phyloP scores from a whole-genome alignment of 192 early-diverging fungal species.

The Entomortierella chlamydospora region DNA sequence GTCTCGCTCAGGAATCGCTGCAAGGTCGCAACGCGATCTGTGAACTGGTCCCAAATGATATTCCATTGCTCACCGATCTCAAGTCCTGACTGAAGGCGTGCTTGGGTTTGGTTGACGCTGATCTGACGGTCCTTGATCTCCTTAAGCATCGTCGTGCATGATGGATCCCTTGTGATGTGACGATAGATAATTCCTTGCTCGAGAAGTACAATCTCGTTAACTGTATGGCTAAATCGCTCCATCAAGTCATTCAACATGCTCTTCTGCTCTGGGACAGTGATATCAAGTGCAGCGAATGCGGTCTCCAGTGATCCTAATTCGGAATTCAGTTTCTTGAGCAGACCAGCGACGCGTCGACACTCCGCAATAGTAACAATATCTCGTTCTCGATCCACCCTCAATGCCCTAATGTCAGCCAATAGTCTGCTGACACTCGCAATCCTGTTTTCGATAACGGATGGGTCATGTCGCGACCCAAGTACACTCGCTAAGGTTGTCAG shows the following conservation, averaged over 20 bases:
- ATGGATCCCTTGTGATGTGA: constrained; percentile 26
- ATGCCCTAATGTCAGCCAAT: constrained; percentile 19
- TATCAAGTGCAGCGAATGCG: constrained; percentile 10
- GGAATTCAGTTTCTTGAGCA: neutral
- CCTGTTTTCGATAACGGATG: constrained; percentile 14
- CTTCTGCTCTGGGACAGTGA: constrained; percentile 20
- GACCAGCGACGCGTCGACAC: constrained; percentile 22
- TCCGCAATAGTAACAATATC: constrained; percentile 39
- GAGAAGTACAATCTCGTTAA: constrained; percentile 27
- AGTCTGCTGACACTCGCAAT: constrained; percentile 28
- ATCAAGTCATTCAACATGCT: constrained; percentile 12
- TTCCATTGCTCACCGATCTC: constrained; percentile 46
- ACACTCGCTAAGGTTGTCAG: neutral
- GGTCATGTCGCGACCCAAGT: constrained; percentile 35
- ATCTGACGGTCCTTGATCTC: constrained; percentile 26
- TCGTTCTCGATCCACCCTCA: constrained; percentile 38
- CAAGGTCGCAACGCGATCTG: constrained; percentile 26
- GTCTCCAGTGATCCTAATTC: constrained; percentile 6
- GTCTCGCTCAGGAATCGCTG: constrained; percentile 25
- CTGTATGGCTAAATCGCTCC: constrained; percentile 10
- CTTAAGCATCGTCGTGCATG: constrained; percentile 22
- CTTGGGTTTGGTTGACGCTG: constrained; percentile 17
- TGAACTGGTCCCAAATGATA: constrained; percentile 50
- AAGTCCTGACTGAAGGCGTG: constrained; percentile 25
- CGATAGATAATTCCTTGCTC: constrained; percentile 34